Conservation (phyloP, 805 yeast genomes). For the Myxozyma sirexii region DNA sequence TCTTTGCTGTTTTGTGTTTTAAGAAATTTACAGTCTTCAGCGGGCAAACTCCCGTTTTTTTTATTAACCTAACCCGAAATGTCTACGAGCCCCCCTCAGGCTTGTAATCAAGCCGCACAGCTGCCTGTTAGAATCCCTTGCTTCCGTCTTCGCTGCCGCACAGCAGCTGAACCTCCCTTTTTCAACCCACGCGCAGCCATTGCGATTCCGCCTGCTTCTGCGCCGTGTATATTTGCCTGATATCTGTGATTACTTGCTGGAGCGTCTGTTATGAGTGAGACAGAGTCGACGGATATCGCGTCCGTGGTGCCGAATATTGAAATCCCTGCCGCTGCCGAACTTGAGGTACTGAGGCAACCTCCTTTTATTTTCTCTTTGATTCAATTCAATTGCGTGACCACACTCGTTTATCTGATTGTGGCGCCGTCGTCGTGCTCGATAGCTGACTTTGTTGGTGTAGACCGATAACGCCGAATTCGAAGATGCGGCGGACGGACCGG, state of each 20-base stretch:
- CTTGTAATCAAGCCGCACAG: not conserved
- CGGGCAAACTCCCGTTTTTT: too few species aligned
- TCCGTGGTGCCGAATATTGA: too few species aligned
- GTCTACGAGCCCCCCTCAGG: not conserved
- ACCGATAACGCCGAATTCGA: conserved; percentile 23
- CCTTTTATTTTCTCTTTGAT: too few species aligned
- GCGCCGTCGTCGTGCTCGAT: not conserved
- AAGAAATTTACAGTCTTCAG: too few species aligned
- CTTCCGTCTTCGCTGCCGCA: not conserved
- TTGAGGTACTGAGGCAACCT: not conserved
- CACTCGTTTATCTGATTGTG: not conserved
- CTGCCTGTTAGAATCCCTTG: not conserved
- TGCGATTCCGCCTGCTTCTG: too few species aligned
- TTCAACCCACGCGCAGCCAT: too few species aligned
- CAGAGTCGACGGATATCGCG: too few species aligned
- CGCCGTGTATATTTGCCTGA: too few species aligned
- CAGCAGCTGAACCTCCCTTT: not conserved
- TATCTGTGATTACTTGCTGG: not conserved
- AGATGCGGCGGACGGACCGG: conserved; percentile 14
- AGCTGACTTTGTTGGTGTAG: not conserved
- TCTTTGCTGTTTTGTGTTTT: too few species aligned
- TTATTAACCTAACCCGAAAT: conserved; percentile 1
- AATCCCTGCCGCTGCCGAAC: too few species aligned
- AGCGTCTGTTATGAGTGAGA: not conserved
- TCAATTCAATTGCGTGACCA: too few species aligned